These are phyloP conservation scores for Stagonosporopsis vannaccii DNA, from an alignment of 2,329 filamentous ascomycete genomes.

Conservation along the genomic window DNA sequence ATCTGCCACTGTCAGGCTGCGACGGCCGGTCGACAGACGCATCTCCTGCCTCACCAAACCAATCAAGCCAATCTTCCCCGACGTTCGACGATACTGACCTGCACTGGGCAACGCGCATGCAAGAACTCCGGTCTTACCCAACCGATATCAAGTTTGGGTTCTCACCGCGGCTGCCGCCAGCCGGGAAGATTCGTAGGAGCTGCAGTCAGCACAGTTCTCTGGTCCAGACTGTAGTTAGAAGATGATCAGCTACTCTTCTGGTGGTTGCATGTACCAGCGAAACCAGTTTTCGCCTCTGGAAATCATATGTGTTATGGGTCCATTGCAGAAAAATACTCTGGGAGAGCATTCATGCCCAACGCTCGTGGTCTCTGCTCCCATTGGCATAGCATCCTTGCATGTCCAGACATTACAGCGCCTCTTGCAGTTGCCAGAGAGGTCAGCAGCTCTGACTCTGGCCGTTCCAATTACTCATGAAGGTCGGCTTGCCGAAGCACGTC, in stretches of 20 bases:
- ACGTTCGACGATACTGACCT: background rate
- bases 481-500: constrained; percentile 1
- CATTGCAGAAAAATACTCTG: background rate
- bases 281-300: background rate
- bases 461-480: background rate
- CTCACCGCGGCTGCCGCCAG: constrained; percentile 11
- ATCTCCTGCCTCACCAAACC: background rate
- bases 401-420: background rate
- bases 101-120: background rate
- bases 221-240: background rate
- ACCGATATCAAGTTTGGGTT: background rate
- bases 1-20: background rate
- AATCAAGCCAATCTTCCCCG: background rate
- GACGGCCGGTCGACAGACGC: background rate
- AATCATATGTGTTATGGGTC: background rate
- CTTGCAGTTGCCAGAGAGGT: background rate
- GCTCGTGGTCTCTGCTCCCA: background rate
- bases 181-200: background rate
- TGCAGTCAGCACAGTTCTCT: constrained; percentile 15
- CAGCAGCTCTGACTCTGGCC: background rate
- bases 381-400: background rate
- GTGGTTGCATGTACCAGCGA: background rate
- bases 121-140: background rate
- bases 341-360: background rate
- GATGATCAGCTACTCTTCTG: background rate